These are phyloP conservation scores for Podospora fimiseda DNA, from an alignment of 495 filamentous ascomycete genomes.

Conservation along the genomic window DNA sequence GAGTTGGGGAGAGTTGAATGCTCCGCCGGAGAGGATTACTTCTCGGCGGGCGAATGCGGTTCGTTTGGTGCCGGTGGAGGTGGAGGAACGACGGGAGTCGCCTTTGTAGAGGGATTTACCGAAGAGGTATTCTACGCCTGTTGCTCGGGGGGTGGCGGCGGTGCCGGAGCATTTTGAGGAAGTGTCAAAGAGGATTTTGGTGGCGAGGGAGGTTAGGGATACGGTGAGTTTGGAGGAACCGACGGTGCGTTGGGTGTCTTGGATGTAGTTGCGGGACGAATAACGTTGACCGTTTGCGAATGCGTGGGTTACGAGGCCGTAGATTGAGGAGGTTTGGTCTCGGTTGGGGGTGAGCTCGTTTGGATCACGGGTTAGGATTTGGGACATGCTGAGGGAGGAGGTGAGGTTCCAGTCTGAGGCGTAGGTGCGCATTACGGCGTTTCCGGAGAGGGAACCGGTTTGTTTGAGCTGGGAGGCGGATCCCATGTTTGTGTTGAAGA, in stretches of 20 bases:
- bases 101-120: conserved; percentile 29
- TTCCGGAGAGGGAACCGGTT: conserved; percentile 19
- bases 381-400: conserved; percentile 19
- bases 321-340: conserved; percentile 30
- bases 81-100: conserved; percentile 21
- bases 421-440: conserved; percentile 25
- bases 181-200: conserved; percentile 28
- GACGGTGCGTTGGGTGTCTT: conserved; percentile 18
- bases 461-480: conserved; percentile 20
- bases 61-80: conserved; percentile 15
- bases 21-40: conserved; percentile 38
- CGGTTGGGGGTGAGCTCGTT: conserved; percentile 25
- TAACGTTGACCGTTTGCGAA: conserved; percentile 32
- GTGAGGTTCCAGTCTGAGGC: conserved; percentile 24
- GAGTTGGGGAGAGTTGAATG: conserved; percentile 41
- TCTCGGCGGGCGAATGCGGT: conserved; percentile 24
- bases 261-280: conserved; percentile 32
- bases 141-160: conserved; percentile 20
- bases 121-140: conserved; percentile 29
- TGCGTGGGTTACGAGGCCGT: conserved; percentile 28
- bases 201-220: conserved; percentile 30
- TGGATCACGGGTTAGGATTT: conserved; percentile 29
- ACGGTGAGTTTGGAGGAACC: conserved; percentile 27
- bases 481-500: conserved; percentile 33
- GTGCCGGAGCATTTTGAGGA: conserved; percentile 15